phyloP scores from a whole-genome alignment of 2,329 filamentous ascomycete genomes.

The Botrytis pseudocinerea region DNA sequence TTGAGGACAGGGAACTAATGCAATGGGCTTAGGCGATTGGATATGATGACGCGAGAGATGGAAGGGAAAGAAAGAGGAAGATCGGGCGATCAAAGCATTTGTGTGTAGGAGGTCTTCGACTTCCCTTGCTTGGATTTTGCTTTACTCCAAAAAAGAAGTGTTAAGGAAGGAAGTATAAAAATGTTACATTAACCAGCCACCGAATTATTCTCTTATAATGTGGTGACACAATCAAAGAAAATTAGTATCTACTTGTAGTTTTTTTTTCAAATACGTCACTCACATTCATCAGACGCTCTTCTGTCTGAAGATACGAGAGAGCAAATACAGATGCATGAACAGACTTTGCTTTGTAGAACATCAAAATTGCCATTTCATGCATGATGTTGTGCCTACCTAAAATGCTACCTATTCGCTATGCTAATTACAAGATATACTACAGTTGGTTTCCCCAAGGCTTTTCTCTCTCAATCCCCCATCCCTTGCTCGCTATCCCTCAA shows the following conservation, averaged over 20 bases:
- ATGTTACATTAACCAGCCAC: constrained; percentile 12
- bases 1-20: not conserved
- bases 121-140: constrained; percentile 10
- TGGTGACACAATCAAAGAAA: constrained; percentile 4
- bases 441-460: constrained; percentile 26
- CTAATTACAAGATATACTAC: constrained; percentile 31
- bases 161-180: not conserved
- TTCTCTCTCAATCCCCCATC: constrained; percentile 31
- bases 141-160: not conserved
- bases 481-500: constrained; percentile 33
- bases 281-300: not conserved
- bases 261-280: constrained; percentile 3
- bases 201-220: not conserved
- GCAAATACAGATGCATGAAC: not conserved
- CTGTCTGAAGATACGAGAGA: not conserved
- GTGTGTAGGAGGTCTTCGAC: constrained; percentile 1
- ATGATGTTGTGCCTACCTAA: constrained; percentile 23
- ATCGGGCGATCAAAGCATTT: constrained; percentile 16
- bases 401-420: constrained; percentile 29
- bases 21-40: not conserved
- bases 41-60: not conserved
- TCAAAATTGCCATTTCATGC: constrained; percentile 22
- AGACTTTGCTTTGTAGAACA: constrained; percentile 18
- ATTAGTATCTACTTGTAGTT: not conserved
- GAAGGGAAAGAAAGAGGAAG: not conserved